These are phyloP conservation scores for Cyberlindnera nakhonratchasimensis DNA, from an alignment of 805 yeast genomes.

Conservation along the genomic window DNA sequence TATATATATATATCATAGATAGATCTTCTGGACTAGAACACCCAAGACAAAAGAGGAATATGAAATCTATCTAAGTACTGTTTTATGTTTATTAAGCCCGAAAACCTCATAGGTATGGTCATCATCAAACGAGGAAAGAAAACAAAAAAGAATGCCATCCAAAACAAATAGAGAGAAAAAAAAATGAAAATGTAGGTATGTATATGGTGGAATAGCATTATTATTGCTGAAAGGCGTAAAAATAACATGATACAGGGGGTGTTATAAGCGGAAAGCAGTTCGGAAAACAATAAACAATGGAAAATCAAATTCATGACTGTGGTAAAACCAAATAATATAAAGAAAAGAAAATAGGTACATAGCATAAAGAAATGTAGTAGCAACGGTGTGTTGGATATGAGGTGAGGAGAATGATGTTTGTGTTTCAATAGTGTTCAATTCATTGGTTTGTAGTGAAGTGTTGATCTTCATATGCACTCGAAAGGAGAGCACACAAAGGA, in stretches of 20 bases:
- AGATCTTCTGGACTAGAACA: too few relatives aligned
- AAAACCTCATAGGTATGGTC: background rate
- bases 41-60: background rate
- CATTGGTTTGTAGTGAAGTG: background rate
- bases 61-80: slow-evolving; percentile 2
- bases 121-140: background rate
- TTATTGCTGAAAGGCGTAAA: too few relatives aligned
- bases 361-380: background rate
- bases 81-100: slow-evolving; percentile 9
- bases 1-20: too few relatives aligned
- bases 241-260: background rate
- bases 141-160: background rate
- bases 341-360: background rate
- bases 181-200: too few relatives aligned
- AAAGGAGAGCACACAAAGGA: too few relatives aligned
- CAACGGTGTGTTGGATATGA: background rate
- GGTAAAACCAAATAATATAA: background rate
- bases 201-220: too few relatives aligned
- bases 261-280: background rate
- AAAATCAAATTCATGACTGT: slow-evolving; percentile 2
- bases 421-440: background rate
- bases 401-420: background rate
- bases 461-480: too few relatives aligned
- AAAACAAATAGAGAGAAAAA: too few relatives aligned
- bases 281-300: background rate